Evolutionary conservation across 2,329 filamentous ascomycete species (phyloP).

Genomic region (Fusarium sp.): DNA sequence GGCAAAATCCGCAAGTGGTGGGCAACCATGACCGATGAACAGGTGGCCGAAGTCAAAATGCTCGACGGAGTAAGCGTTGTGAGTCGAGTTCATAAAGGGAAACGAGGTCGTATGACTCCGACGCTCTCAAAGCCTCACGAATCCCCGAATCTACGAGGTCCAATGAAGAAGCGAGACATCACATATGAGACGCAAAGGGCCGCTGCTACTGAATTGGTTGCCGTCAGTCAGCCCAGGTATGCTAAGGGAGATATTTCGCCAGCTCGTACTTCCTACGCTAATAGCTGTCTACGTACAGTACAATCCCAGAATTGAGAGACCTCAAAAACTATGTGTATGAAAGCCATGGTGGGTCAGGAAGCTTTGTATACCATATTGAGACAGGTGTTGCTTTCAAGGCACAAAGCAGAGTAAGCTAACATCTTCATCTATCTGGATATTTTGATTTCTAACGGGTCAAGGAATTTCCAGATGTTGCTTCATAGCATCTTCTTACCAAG

Average conservation of each 20-base stretch:
- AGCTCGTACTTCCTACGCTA: background rate
- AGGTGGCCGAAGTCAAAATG: background rate
- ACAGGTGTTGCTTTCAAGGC: background rate
- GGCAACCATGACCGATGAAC: background rate
- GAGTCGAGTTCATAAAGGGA: slow-evolving; percentile 2
- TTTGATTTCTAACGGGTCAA: background rate
- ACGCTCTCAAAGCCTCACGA: background rate
- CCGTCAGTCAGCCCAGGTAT: slow-evolving; percentile 10
- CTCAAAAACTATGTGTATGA: slow-evolving; percentile 11
- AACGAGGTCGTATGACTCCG: slow-evolving; percentile 1
- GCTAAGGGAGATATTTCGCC: background rate
- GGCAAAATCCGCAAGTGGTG: background rate
- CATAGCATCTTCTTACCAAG: background rate
- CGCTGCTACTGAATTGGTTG: slow-evolving; percentile 5
- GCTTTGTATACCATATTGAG: slow-evolving; percentile 7
- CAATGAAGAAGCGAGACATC: slow-evolving; percentile 7
- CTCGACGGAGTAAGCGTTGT: background rate
- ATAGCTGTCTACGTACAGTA: slow-evolving; percentile 1
- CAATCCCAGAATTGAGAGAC: background rate
- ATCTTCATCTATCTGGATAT: background rate
- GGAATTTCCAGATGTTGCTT: background rate
- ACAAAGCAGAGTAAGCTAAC: background rate
- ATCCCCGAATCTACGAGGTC: background rate
- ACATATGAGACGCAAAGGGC: background rate
- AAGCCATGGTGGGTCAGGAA: background rate